Percentiles rank a stretch among this genome's conserved stretches.
Conservation (phyloP, 2,329 filamentous ascomycete species). For the Talaromyces islandicus region DNA sequence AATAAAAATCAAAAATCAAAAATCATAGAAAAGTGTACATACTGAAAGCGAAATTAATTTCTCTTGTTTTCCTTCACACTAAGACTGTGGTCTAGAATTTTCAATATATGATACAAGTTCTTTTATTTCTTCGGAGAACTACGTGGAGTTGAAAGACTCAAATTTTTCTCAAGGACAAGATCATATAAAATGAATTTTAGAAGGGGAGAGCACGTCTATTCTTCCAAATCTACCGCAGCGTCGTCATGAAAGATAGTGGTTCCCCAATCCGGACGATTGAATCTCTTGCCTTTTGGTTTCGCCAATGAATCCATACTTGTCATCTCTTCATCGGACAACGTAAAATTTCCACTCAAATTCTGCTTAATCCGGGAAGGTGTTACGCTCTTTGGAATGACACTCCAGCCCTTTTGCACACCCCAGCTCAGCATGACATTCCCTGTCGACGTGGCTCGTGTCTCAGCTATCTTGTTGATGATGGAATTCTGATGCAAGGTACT, state of each 20-base stretch:
- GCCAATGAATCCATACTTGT: slow-evolving; percentile 12
- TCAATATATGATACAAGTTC: not conserved
- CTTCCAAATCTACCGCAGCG: slow-evolving; percentile 17
- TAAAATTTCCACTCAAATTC: slow-evolving; percentile 38
- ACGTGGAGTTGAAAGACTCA: not conserved
- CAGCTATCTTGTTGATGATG: slow-evolving; percentile 37
- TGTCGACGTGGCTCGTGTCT: slow-evolving; percentile 52
- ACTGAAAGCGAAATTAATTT: not conserved
- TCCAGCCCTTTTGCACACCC: slow-evolving; percentile 42
- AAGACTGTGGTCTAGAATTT: too few species aligned
- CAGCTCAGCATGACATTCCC: slow-evolving; percentile 53
- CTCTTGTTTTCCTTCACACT: not conserved
- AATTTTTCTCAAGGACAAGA: too few species aligned
- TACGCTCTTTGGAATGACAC: slow-evolving; percentile 48
- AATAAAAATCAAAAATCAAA: too few species aligned
- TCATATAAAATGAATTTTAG: not conserved
- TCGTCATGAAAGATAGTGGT: slow-evolving; percentile 19
- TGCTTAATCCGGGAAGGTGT: slow-evolving; percentile 39
- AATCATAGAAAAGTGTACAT: not conserved
- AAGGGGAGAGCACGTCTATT: slow-evolving; percentile 6
- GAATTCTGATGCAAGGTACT: slow-evolving; percentile 63
- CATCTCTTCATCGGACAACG: slow-evolving; percentile 12
- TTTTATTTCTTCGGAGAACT: not conserved
- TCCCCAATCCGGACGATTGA: slow-evolving; percentile 20
- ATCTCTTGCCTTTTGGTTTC: slow-evolving; percentile 13